phyloP scores from a whole-genome alignment of 192 early-diverging fungal genomes.

The Borealophlyctis nickersoniae region DNA sequence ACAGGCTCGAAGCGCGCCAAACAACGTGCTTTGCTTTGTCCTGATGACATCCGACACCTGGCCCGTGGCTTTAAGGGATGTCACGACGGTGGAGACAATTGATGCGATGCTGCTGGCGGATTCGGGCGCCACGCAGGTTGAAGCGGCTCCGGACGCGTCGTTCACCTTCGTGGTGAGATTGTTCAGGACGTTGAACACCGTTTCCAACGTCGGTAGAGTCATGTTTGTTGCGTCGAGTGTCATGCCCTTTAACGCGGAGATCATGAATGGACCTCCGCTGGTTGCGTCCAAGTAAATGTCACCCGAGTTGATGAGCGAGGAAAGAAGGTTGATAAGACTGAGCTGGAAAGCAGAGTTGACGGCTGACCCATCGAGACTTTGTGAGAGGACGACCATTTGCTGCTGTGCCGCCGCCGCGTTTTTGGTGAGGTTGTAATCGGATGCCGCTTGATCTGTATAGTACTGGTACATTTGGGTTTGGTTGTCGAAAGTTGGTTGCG shows the following conservation, averaged over 20 bases:
- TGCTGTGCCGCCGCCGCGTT: no score
- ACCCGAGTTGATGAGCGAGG: constrained; percentile 5
- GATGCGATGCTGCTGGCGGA: background rate
- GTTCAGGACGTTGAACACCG: background rate
- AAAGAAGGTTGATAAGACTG: background rate
- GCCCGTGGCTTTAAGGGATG: background rate
- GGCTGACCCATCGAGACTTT: no score
- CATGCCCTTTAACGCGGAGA: background rate
- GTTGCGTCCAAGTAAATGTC: constrained; percentile 14
- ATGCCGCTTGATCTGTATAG: no score
- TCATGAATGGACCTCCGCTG: constrained; percentile 17
- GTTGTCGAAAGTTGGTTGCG: no score
- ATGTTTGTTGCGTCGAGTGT: background rate
- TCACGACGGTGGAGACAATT: background rate
- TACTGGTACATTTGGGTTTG: no score
- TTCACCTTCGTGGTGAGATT: background rate
- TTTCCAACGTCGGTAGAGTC: background rate
- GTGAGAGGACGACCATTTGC: no score
- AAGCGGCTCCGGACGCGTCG: background rate
- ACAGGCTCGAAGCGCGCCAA: no score
- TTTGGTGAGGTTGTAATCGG: no score
- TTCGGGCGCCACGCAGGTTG: background rate
- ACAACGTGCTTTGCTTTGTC: no score
- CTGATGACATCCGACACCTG: no score
- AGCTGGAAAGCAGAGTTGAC: constrained; percentile 12